These are phyloP conservation scores for Penicillium sp. DNA, from an alignment of 2,329 filamentous ascomycete species.

Conservation along the genomic window DNA sequence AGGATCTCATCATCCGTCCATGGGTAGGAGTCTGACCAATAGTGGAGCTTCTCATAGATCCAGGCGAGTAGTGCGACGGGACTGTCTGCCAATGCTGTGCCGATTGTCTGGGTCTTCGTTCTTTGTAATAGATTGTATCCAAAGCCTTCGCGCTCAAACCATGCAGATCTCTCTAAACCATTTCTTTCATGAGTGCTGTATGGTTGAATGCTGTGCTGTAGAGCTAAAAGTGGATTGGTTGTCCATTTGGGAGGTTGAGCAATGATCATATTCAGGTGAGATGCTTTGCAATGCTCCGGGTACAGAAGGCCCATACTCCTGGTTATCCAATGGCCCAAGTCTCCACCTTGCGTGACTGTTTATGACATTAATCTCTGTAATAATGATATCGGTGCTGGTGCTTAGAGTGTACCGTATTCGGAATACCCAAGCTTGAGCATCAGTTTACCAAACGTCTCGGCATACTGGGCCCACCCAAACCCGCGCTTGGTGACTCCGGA, in stretches of 20 bases:
- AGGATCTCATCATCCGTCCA: slow-evolving; percentile 77
- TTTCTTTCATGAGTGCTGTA: slow-evolving; percentile 19
- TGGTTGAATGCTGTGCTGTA: slow-evolving; percentile 22
- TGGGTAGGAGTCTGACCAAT: slow-evolving; percentile 71
- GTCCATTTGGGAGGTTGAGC: slow-evolving; percentile 51
- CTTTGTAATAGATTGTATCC: slow-evolving; percentile 60
- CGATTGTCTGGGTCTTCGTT: slow-evolving; percentile 72
- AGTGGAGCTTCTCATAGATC: slow-evolving; percentile 78
- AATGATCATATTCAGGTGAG: slow-evolving; percentile 62
- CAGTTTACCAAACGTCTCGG: slow-evolving; percentile 64
- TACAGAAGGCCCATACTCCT: slow-evolving; percentile 61
- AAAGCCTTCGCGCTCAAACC: slow-evolving; percentile 24
- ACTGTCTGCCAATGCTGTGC: slow-evolving; percentile 66
- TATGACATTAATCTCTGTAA: not conserved
- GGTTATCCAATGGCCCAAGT: slow-evolving; percentile 68
- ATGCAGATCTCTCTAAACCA: slow-evolving; percentile 14
- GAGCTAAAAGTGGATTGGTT: slow-evolving; percentile 56
- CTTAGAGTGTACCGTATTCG: slow-evolving; percentile 49
- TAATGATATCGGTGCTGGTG: not conserved
- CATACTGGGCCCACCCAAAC: slow-evolving; percentile 62
- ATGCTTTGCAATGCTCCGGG: slow-evolving; percentile 57
- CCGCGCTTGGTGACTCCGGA: slow-evolving; percentile 46
- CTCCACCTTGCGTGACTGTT: slow-evolving; percentile 60
- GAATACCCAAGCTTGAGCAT: slow-evolving; percentile 68
- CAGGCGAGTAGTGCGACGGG: slow-evolving; percentile 71